Evolutionary conservation across 2,329 filamentous ascomycete genomes (phyloP).

Genomic region (Dactylellina parvicollis): DNA sequence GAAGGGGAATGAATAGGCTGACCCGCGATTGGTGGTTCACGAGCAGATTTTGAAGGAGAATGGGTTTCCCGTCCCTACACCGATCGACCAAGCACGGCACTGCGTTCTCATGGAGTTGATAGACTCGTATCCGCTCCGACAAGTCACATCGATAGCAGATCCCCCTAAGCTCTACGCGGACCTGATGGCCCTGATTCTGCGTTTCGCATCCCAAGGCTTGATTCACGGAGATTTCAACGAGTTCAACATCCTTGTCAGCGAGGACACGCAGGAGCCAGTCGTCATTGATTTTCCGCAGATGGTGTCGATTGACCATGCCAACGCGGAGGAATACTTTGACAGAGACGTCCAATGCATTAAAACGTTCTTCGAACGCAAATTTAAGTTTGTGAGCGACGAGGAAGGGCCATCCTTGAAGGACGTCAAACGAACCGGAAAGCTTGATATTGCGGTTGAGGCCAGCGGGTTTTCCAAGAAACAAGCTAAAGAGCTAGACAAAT

Average conservation of each 20-base stretch:
- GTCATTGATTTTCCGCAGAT: constrained; percentile 99
- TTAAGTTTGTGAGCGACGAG: constrained; percentile 83
- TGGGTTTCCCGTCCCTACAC: constrained; percentile 88
- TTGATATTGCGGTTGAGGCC: constrained; percentile 89
- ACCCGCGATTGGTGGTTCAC: constrained; percentile 19
- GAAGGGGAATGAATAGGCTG: constrained; percentile 2
- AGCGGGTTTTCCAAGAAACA: constrained; percentile 97
- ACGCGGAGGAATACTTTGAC: constrained; percentile 97
- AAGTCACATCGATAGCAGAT: constrained; percentile 84
- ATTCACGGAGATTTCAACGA: constrained; percentile 99
- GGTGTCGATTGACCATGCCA: constrained; percentile 91
- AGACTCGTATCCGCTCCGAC: constrained; percentile 88
- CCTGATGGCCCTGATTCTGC: constrained; percentile 84
- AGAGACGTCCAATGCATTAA: constrained; percentile 96
- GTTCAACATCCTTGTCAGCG: constrained; percentile 96
- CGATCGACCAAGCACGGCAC: constrained; percentile 88
- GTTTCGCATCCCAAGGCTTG: constrained; percentile 82
- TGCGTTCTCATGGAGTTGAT: constrained; percentile 96
- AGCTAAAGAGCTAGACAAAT: constrained; percentile 89
- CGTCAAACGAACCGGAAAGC: constrained; percentile 75
- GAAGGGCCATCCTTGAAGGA: constrained; percentile 89
- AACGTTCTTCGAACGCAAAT: constrained; percentile 87
- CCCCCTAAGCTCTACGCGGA: constrained; percentile 90
- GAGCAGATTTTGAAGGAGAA: constrained; percentile 73
- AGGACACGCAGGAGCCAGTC: constrained; percentile 73